Evolutionary conservation across 2,329 filamentous ascomycete species (phyloP), one percentile per base, ranked within the genome.

Genomic region (Westerdykella ornata): DNA sequence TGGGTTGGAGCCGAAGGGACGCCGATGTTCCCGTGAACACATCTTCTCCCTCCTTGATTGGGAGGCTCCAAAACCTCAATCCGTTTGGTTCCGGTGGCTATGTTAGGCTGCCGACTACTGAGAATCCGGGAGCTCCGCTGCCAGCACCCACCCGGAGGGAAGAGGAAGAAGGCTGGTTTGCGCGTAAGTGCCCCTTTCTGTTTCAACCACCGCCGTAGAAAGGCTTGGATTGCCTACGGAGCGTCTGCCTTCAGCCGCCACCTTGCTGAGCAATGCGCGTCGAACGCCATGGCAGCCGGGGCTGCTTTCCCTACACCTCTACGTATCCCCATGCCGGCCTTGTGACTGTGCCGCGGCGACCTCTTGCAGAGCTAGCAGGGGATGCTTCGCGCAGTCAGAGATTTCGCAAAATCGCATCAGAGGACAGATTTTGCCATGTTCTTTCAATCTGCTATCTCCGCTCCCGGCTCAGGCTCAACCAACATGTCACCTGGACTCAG

Each of bases 101-200:
- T 77, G 84, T 97, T 52, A 82, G 85, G 66, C 80, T 98, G 37
- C 90, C 92, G 42, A 92, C 87, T 38, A 82, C 82, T 54, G 89
- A 95, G 46, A 76, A 77, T 53, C 75, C 86, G 28, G 88, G 88
- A 37, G 88, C 90, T 50, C 88, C 89, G 51, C 72, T 96, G 37
- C 90, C 90, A 39, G 88, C 88, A 46, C 80, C 87, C 47, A 86
- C 68, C 62, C 78, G 89, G 59, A 81, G 89, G 56, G 89, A 96
- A 63, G 92, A 97, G 68, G 90, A 97, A 64, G 92, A 96, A 70
- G 86, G 83, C 50, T 96, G 86, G 81, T 89, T 96, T 79, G 83
- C 85, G 60, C 74, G 92, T 98, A 80, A 90, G 92, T 81, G 57
- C 65, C 35, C 45, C 44, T 39, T 56, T 46, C 50, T 33, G 30